phyloP scores from a whole-genome alignment of 1,284 basidiomycete species.

The Sparassis latifolia region DNA sequence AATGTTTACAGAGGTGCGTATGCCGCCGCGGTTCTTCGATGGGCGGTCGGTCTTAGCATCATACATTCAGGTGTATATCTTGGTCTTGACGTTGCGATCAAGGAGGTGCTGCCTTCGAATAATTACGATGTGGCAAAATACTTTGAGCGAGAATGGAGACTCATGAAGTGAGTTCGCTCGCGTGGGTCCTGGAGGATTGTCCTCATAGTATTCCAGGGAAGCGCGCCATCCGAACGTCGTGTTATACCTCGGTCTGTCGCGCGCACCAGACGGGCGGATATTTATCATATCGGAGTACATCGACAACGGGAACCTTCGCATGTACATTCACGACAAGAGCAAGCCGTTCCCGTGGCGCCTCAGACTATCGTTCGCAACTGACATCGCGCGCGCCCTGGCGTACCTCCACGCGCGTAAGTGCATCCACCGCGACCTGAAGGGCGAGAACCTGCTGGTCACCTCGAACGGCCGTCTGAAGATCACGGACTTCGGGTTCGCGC shows the following conservation, averaged over 20 bases:
- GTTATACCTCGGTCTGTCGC: conserved; percentile 89
- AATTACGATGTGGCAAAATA: conserved; percentile 96
- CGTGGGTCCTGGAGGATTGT: neutral
- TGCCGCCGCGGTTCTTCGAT: conserved; percentile 3
- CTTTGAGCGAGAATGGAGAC: conserved; percentile 94
- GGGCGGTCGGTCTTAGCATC: too few relatives aligned
- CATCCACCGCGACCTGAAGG: conserved; percentile 88
- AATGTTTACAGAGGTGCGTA: conserved; percentile 81
- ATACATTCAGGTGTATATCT: conserved; percentile 69
- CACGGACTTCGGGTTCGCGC: conserved; percentile 93
- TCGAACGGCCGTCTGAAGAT: conserved; percentile 92
- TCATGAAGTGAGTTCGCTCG: conserved; percentile 66
- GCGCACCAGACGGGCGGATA: conserved; percentile 81
- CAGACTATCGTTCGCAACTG: conserved; percentile 89
- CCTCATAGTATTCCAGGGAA: conserved; percentile 39
- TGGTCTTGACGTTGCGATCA: conserved; percentile 93
- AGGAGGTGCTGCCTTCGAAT: conserved; percentile 86
- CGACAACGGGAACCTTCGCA: conserved; percentile 81
- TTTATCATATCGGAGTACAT: conserved; percentile 90
- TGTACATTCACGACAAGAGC: conserved; percentile 76
- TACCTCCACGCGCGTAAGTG: conserved; percentile 93
- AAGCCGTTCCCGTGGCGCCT: conserved; percentile 87
- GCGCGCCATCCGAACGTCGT: conserved; percentile 91
- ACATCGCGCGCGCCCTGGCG: conserved; percentile 90
- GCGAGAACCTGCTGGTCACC: conserved; percentile 94